Conservation (phyloP, 78 protist species). For the Speleostelium caveatum region DNA sequence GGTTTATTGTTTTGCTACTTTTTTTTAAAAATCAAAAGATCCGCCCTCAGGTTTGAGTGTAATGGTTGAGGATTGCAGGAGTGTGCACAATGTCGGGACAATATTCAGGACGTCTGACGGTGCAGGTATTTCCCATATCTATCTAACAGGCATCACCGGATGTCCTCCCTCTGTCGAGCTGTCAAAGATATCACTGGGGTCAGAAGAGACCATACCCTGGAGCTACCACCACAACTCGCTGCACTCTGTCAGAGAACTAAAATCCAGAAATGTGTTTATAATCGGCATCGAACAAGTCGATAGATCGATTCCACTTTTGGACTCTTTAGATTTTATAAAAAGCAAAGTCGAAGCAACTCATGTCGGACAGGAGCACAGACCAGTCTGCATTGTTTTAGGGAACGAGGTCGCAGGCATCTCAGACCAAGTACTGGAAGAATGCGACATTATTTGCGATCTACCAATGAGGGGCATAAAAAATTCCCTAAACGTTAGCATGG, state of each 20-base stretch:
- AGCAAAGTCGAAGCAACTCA: background rate
- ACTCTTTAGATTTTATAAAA: background rate
- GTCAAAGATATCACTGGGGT: slow-evolving; percentile 43
- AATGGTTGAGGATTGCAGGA: slow-evolving; percentile 57
- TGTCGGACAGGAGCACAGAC: background rate
- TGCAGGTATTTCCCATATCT: slow-evolving; percentile 20
- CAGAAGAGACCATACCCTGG: slow-evolving; percentile 32
- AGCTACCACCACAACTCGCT: slow-evolving; percentile 3
- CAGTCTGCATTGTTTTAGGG: slow-evolving; percentile 42
- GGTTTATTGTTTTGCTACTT: background rate
- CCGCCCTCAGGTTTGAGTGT: slow-evolving; percentile 42
- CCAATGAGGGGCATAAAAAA: slow-evolving; percentile 41
- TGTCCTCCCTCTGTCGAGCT: slow-evolving; percentile 26
- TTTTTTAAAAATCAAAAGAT: background rate
- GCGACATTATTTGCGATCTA: slow-evolving; percentile 62
- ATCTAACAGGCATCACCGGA: slow-evolving; percentile 49
- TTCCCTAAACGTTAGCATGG: slow-evolving; percentile 27
- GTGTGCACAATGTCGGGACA: slow-evolving; percentile 51
- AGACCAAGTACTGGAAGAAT: slow-evolving; percentile 21
- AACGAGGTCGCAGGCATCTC: slow-evolving; percentile 58
- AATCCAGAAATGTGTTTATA: slow-evolving; percentile 15
- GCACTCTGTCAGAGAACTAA: slow-evolving; percentile 13
- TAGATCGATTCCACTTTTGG: slow-evolving; percentile 2
- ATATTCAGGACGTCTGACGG: slow-evolving; percentile 70
- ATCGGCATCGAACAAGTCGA: slow-evolving; percentile 51